phyloP scores from a whole-genome alignment of 2,329 filamentous ascomycete genomes.

The Phaeosphaeriaceae sp. region DNA sequence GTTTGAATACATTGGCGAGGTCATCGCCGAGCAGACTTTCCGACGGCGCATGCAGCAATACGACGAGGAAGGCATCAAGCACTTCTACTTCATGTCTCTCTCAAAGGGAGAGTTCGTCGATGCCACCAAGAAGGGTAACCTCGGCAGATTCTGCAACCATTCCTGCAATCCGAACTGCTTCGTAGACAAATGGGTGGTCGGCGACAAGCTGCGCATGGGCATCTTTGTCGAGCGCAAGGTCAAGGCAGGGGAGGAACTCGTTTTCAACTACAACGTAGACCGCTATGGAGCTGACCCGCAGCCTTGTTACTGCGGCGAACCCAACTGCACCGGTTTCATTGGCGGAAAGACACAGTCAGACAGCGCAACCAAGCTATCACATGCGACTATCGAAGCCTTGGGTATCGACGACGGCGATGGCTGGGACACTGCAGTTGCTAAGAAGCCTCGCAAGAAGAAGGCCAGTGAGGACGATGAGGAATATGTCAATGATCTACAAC shows the following conservation, averaged over 20 bases:
- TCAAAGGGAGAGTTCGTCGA: slow-evolving; percentile 97
- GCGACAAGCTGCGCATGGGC: slow-evolving; percentile 96
- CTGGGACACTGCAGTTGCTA: slow-evolving; percentile 90
- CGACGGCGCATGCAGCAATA: slow-evolving; percentile 91
- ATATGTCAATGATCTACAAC: slow-evolving; percentile 88
- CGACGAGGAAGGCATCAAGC: slow-evolving; percentile 94
- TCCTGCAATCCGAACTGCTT: slow-evolving; percentile 99
- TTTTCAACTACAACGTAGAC: slow-evolving; percentile 99
- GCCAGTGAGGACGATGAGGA: slow-evolving; percentile 90
- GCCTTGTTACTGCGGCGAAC: slow-evolving; percentile 93
- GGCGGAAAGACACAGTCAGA: slow-evolving; percentile 98
- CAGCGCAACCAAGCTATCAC: slow-evolving; percentile 87
- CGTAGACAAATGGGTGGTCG: slow-evolving; percentile 99
- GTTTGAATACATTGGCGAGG: slow-evolving; percentile 97
- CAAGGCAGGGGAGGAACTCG: slow-evolving; percentile 88
- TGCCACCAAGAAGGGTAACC: slow-evolving; percentile 93
- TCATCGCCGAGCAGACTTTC: slow-evolving; percentile 92
- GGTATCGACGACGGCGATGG: slow-evolving; percentile 92
- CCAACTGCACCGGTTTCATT: slow-evolving; percentile 95
- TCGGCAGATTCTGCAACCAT: slow-evolving; percentile 97
- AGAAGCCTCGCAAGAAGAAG: slow-evolving; percentile 93
- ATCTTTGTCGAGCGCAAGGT: slow-evolving; percentile 92
- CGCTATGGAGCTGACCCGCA: slow-evolving; percentile 96
- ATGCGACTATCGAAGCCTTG: slow-evolving; percentile 90
- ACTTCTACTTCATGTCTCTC: slow-evolving; percentile 99